Percentiles rank a stretch among this genome's conserved stretches.
phyloP scores from a whole-genome alignment of 169 alveolate species.

The Fabrea salina region DNA sequence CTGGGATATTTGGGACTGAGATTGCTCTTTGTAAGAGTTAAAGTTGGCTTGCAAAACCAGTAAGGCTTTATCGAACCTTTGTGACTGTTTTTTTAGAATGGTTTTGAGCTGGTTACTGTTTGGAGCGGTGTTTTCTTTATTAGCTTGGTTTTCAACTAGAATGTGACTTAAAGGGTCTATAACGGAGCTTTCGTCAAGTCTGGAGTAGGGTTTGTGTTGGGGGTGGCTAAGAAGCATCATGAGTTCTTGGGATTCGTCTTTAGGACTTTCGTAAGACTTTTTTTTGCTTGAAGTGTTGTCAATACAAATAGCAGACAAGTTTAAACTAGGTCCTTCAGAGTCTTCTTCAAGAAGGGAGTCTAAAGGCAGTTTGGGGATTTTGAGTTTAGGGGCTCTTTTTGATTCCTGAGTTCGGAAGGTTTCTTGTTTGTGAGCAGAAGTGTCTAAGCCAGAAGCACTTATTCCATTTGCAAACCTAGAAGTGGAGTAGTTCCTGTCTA shows the following conservation, averaged over 20 bases:
- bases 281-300: slow-evolving; percentile 8
- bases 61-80: slow-evolving; percentile 21
- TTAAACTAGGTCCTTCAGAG: slow-evolving; percentile 13
- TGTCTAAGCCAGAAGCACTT: too few relatives aligned
- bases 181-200: slow-evolving; percentile 25
- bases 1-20: slow-evolving; percentile 9
- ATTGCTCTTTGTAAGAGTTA: not conserved
- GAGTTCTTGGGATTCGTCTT: slow-evolving; percentile 6
- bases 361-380: slow-evolving; percentile 27
- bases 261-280: not conserved
- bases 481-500: too few relatives aligned
- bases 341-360: slow-evolving; percentile 35
- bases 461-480: too few relatives aligned
- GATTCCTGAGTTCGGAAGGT: too few relatives aligned
- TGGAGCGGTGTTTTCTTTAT: not conserved
- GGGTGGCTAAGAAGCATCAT: not conserved
- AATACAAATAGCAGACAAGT: not conserved
- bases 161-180: not conserved
- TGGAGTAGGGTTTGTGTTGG: not conserved
- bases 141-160: not conserved
- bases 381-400: too few relatives aligned
- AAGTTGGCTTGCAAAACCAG: slow-evolving; percentile 5
- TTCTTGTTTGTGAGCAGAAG: too few relatives aligned
- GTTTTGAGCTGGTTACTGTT: not conserved
- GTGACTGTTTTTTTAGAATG: slow-evolving; percentile 11